Percentiles rank a stretch among this genome's conserved stretches.
Conservation (phyloP, 1,139 yeast genomes). For the Yamadazyma dendronema region DNA sequence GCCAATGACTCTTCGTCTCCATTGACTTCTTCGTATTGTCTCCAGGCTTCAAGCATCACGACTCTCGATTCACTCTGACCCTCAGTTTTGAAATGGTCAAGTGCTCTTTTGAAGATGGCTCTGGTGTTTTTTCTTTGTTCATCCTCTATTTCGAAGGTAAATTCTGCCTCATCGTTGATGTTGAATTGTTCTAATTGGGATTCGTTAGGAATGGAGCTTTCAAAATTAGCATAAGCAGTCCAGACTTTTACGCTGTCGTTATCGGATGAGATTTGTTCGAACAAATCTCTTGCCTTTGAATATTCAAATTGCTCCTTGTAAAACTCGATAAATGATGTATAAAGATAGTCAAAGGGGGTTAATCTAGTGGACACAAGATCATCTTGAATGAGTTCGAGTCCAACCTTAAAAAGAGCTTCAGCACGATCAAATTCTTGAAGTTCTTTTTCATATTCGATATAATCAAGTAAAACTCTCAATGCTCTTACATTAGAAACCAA, state of each 20-base stretch:
- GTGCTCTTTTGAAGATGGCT: slow-evolving; percentile 54
- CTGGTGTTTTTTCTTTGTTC: slow-evolving; percentile 55
- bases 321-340: slow-evolving; percentile 55
- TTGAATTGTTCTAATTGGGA: slow-evolving; percentile 45
- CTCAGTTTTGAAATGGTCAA: slow-evolving; percentile 38
- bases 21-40: slow-evolving; percentile 60
- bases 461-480: slow-evolving; percentile 36
- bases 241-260: slow-evolving; percentile 45
- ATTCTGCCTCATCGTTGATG: slow-evolving; percentile 42
- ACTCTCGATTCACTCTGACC: slow-evolving; percentile 46
- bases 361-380: slow-evolving; percentile 14
- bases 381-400: slow-evolving; percentile 25
- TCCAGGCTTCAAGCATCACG: slow-evolving; percentile 60
- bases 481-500: slow-evolving; percentile 43
- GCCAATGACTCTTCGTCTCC: slow-evolving; percentile 47
- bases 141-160: slow-evolving; percentile 52
- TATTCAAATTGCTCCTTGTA: slow-evolving; percentile 60
- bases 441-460: slow-evolving; percentile 65
- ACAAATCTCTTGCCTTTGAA: slow-evolving; percentile 54
- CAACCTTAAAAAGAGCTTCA: slow-evolving; percentile 58
- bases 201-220: slow-evolving; percentile 61
- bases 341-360: slow-evolving; percentile 25
- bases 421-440: slow-evolving; percentile 73
- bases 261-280: slow-evolving; percentile 40
- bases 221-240: slow-evolving; percentile 72